phyloP scores from a whole-genome alignment of 208 protist genomes.

The Trypanosoma platydactyli region DNA sequence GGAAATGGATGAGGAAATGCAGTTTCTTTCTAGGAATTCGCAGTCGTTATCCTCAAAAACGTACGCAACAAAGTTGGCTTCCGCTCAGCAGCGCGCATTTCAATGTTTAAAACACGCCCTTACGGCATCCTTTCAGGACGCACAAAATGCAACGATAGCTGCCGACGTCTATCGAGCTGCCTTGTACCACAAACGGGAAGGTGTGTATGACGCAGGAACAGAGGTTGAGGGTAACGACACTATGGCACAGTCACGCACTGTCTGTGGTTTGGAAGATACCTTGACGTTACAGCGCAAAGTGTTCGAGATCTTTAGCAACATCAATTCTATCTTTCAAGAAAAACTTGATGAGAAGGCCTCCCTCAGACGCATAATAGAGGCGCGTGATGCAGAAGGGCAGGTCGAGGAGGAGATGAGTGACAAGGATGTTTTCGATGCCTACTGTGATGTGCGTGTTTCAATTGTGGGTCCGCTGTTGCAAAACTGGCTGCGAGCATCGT shows the following conservation, averaged over 20 bases:
- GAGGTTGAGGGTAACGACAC: background rate
- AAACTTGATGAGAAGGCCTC: constrained; percentile 42
- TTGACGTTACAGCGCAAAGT: constrained; percentile 12
- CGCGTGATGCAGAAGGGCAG: constrained; percentile 31
- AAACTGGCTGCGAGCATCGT: constrained; percentile 48
- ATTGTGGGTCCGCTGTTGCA: constrained; percentile 68
- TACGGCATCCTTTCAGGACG: constrained; percentile 39
- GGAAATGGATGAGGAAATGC: constrained; percentile 77
- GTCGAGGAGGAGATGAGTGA: constrained; percentile 49
- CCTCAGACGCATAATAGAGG: constrained; percentile 75
- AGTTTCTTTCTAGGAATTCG: constrained; percentile 62
- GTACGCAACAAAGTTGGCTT: constrained; percentile 66
- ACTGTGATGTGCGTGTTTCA: constrained; percentile 60
- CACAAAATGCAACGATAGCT: constrained; percentile 23
- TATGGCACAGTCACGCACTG: background rate
- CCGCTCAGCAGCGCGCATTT: constrained; percentile 57
- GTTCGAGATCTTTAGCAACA: constrained; percentile 31
- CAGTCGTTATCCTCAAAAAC: constrained; percentile 76
- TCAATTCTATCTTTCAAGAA: constrained; percentile 62
- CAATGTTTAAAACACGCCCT: constrained; percentile 54
- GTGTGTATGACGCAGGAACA: background rate
- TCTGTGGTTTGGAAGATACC: constrained; percentile 26
- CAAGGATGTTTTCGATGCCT: constrained; percentile 50
- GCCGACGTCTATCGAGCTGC: constrained; percentile 13
- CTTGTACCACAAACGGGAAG: constrained; percentile 11